Percentiles rank a stretch among this genome's conserved stretches.
Conservation (phyloP, 2,329 filamentous ascomycete species). For the Exophiala sp. region DNA sequence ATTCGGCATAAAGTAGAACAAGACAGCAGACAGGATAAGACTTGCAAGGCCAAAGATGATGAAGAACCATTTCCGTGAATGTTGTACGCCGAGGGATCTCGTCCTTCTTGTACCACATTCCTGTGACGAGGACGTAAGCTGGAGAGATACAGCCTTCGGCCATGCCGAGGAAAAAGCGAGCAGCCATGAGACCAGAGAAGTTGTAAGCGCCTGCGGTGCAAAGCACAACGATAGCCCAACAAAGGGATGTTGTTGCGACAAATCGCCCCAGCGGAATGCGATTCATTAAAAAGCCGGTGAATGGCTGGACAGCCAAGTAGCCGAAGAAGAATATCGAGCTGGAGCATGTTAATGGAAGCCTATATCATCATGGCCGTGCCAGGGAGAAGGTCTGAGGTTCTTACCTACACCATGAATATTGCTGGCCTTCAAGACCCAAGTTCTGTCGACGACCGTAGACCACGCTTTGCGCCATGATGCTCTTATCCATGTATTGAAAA, state of each 20-base stretch:
- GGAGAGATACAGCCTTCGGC: slow-evolving; percentile 50
- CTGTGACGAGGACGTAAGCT: slow-evolving; percentile 27
- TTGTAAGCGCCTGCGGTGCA: slow-evolving; percentile 59
- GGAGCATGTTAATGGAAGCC: slow-evolving; percentile 62
- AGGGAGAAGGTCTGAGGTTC: not conserved
- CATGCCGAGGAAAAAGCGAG: slow-evolving; percentile 65
- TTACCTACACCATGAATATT: slow-evolving; percentile 42
- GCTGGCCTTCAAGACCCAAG: slow-evolving; percentile 39
- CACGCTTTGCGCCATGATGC: slow-evolving; percentile 34
- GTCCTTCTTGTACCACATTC: not conserved
- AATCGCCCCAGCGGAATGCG: slow-evolving; percentile 66
- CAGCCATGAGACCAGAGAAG: slow-evolving; percentile 57
- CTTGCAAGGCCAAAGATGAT: slow-evolving; percentile 65
- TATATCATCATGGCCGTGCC: slow-evolving; percentile 8
- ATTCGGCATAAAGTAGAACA: slow-evolving; percentile 55
- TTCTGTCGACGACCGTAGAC: slow-evolving; percentile 11
- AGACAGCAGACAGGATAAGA: slow-evolving; percentile 55
- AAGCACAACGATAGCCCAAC: slow-evolving; percentile 61
- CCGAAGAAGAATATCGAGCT: slow-evolving; percentile 72
- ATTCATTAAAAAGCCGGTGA: slow-evolving; percentile 62
- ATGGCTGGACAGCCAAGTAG: slow-evolving; percentile 68
- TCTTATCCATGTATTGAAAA: slow-evolving; percentile 52
- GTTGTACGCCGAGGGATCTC: not conserved
- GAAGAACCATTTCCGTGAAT: slow-evolving; percentile 64
- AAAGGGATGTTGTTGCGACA: slow-evolving; percentile 59